Evolutionary conservation across 2,329 filamentous ascomycete genomes (phyloP).

Genomic region (Claviceps sorghi): DNA sequence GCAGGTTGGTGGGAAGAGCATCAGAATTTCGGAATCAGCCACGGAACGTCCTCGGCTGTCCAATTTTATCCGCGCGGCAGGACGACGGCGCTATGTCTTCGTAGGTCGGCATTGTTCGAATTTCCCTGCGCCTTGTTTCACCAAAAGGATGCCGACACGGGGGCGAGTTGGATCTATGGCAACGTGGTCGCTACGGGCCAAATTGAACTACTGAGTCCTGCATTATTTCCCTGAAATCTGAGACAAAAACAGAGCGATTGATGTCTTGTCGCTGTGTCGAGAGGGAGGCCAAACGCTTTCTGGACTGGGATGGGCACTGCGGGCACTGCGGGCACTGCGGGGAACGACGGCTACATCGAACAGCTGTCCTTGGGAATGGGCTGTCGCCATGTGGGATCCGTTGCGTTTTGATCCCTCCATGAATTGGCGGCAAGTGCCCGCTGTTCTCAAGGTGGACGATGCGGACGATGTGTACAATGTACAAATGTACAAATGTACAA

Average conservation of each 20-base stretch:
- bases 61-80: not conserved
- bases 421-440: not conserved
- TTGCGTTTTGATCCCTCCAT: not conserved
- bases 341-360: not conserved
- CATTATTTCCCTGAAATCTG: not conserved
- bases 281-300: not conserved
- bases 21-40: not conserved
- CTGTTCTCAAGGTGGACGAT: too few relatives aligned
- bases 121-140: not conserved
- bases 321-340: not conserved
- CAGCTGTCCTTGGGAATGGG: not conserved
- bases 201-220: not conserved
- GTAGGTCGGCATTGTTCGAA: not conserved
- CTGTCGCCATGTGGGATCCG: not conserved
- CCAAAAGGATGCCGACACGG: slow-evolving; percentile 1
- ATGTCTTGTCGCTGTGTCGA: not conserved
- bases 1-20: not conserved
- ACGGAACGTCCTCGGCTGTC: not conserved
- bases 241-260: not conserved
- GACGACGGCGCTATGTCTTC: not conserved
- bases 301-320: not conserved
- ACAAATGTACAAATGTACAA: not conserved
- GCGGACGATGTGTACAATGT: too few relatives aligned
- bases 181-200: slow-evolving; percentile 2
- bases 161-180: not conserved